phyloP scores from a whole-genome alignment of 306 rosid species.

The Dryas alaskensis region DNA sequence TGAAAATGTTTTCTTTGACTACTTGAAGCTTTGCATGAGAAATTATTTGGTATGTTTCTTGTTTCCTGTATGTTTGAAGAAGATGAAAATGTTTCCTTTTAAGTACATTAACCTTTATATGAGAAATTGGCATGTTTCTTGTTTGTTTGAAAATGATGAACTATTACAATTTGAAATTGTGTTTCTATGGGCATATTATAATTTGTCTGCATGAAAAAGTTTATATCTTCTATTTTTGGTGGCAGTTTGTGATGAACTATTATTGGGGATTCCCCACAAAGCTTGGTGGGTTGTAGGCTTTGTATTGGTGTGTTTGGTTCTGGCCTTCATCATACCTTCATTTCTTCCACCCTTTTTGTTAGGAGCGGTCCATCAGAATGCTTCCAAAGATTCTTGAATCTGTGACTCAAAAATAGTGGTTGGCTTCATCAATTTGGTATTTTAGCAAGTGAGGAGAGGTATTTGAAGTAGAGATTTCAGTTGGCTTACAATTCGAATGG shows the following conservation, averaged over 20 bases:
- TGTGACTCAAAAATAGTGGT: conserved; percentile 7
- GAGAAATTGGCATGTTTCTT: too few species aligned
- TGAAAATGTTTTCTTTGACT: background rate
- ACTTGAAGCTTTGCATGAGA: too few species aligned
- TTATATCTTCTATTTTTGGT: background rate
- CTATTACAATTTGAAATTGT: background rate
- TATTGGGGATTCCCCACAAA: conserved; percentile 69
- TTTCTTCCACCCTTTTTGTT: conserved; percentile 57
- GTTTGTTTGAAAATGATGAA: too few species aligned
- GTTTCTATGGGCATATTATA: background rate
- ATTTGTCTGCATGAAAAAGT: background rate
- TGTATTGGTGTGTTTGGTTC: conserved; percentile 57
- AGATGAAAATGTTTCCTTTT: too few species aligned
- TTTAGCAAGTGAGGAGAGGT: too few species aligned
- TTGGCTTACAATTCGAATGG: background rate
- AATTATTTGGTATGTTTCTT: too few species aligned
- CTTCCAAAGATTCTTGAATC: conserved; percentile 50
- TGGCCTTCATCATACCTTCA: conserved; percentile 58
- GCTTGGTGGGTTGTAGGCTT: conserved; percentile 77
- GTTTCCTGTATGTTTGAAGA: too few species aligned
- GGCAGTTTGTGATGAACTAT: conserved; percentile 76
- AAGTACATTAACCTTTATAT: too few species aligned
- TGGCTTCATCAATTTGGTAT: background rate
- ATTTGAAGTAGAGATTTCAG: background rate
- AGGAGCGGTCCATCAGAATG: conserved; percentile 27